A percentile compares a stretch with the other conserved stretches of the same genome.
phyloP scores from a whole-genome alignment of 495 filamentous ascomycete species.

The Penicillium canariense region DNA sequence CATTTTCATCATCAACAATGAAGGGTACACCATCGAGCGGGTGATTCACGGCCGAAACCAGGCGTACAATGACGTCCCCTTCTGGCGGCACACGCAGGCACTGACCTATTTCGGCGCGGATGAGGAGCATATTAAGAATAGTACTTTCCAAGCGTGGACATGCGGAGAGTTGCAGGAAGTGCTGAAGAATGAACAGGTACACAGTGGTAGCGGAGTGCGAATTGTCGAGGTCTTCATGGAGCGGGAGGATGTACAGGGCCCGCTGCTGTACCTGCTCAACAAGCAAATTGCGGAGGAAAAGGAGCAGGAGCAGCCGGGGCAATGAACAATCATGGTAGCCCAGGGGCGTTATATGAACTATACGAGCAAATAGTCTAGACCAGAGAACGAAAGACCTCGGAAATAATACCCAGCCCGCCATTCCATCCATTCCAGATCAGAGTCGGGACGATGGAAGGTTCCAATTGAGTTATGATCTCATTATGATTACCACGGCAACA shows the following conservation, averaged over 20 bases:
- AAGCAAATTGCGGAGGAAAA: constrained; percentile 26
- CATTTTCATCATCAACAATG: constrained; percentile 73
- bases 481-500: constrained; percentile 20
- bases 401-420: not conserved
- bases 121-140: constrained; percentile 25
- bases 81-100: constrained; percentile 59
- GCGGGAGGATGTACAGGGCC: constrained; percentile 41
- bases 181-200: constrained; percentile 31
- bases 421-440: not conserved
- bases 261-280: constrained; percentile 26
- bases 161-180: constrained; percentile 38
- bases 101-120: constrained; percentile 44
- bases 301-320: constrained; percentile 2
- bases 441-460: not conserved
- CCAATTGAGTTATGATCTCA: constrained; percentile 9
- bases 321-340: not conserved
- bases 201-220: constrained; percentile 38
- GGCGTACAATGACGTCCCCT: constrained; percentile 68
- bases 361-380: not conserved
- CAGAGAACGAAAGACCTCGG: not conserved
- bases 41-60: constrained; percentile 72
- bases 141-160: constrained; percentile 30
- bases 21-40: constrained; percentile 75
- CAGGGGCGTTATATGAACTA: not conserved
- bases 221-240: constrained; percentile 48